Evolutionary conservation across 768 basidiomycete species (phyloP).

Genomic region (Mycena rebaudengoi): DNA sequence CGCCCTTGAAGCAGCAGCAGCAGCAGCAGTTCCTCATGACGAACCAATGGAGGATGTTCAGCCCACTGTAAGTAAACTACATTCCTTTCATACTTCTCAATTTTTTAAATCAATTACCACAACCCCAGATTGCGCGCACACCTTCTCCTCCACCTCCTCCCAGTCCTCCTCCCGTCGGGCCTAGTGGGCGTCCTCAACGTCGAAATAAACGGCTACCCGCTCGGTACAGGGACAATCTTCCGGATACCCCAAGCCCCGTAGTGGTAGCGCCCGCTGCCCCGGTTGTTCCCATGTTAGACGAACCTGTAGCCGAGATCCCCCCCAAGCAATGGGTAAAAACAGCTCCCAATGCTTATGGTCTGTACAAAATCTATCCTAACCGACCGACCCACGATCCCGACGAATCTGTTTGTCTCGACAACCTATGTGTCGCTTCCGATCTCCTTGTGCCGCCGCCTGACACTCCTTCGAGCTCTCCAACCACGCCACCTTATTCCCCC

Average conservation of each 20-base stretch:
- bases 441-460: background rate
- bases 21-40: no score
- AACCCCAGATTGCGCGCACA: background rate
- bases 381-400: constrained; percentile 3
- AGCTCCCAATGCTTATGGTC: background rate
- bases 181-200: background rate
- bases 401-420: background rate
- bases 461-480: constrained; percentile 18
- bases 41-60: no score
- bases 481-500: constrained; percentile 11
- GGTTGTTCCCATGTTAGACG: no score
- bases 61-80: no score
- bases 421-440: constrained; percentile 17
- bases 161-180: background rate
- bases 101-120: background rate
- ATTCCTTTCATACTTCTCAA: background rate
- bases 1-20: no score
- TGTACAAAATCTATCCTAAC: constrained; percentile 6
- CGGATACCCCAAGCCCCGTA: background rate
- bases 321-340: constrained; percentile 5
- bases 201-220: background rate
- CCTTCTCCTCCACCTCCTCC: background rate
- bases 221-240: background rate
- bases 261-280: background rate
- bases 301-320: background rate